Base-by-base conservation (phyloP, 2,329 filamentous ascomycete genomes). In the Colletotrichum liaoningense region DNA sequence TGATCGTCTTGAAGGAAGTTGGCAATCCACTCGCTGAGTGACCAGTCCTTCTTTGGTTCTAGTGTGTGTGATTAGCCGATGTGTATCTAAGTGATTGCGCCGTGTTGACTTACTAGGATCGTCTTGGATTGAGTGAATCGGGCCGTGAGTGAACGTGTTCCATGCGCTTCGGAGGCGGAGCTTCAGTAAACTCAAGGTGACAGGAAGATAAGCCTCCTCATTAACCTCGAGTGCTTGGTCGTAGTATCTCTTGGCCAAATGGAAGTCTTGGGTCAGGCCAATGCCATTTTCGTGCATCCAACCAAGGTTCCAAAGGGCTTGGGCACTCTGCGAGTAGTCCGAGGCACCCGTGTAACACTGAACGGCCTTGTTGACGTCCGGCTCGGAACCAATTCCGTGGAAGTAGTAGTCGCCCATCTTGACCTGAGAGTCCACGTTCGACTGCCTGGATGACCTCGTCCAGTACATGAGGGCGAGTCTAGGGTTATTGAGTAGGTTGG, bases 281-380 rank as follows among this genome's bases (percentile, higher is more conserved):
- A 98, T 88, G 8, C 97, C 97, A 79, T 98, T 98, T 83, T 99
- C 97, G 79, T 99, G 95, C 96, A 99, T 98, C 97, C 97, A 99
- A 5, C 97, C 97, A 16, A 99, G 87, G 79, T 99, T 98, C 90
- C 95, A 99, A 70, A 98, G 91, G 16, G 97, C 97, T 83, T 99
- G 97, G 2, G 96, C 97, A 77, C 95, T 97, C 79, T 95, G 93
- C 77, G 96, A 92, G 73, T 94, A 95, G 80, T 99, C 97, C 0
- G 95, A 95, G 1, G 97, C 97, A 4, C 94, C 94, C 66, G 94
- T 93, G 79, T 99, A 99, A 85, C 97, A 99, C 57, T 93, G 92
- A 0, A 95, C 95, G 6, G 97, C 97, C 82, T 98, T 98, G 77
- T 95, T 92, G 22, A 93, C 85, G 76, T 97, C 93, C 0, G 86